Base-by-base conservation (phyloP, 2,329 filamentous ascomycete genomes). In the Plectosphaerella cucumerina region DNA sequence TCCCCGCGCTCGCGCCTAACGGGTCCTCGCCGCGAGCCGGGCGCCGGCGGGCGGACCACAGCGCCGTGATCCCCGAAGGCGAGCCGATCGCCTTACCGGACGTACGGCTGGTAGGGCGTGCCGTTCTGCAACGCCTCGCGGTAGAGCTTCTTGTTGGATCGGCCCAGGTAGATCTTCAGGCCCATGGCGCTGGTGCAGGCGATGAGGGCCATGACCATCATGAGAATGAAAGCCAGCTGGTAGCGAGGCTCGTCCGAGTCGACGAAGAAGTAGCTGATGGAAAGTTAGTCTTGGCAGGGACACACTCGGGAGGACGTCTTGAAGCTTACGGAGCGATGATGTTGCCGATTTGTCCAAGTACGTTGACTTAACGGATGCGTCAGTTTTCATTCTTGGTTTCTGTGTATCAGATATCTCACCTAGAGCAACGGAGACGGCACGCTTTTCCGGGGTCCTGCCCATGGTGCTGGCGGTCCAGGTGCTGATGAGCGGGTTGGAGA, bases 391-490 rank as follows among this genome's bases (percentile, higher is more conserved):
- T n/a, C n/a, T n/a, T n/a, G n/a, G n/a, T n/a, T n/a, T n/a, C n/a
- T n/a, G n/a, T n/a, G n/a, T n/a, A n/a, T n/a, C n/a, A 26, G 23
- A 26, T 10, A 26, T 26, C 23, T 26, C 10, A 26, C 23, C 53
- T 6, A 54, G 41, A 0, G 60, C 60, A 2, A 59, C 60, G 1
- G 60, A 60, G 2, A 55, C 54, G 1, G 61, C 61, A 5, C 60
- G 42, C 50, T 62, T 62, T 48, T 62, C 60, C 0, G 59, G 57
- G 1, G 60, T 63, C 12, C 58, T 51, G 4, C 56, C 57, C 23
- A 62, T 53, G 9, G 53, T 54, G 34, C 39, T 53, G 34, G 60
- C 61, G 1, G 49, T 55, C 31, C 51, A 58, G 1, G 62, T 55
- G 26, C 50, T 55, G 34, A 58, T 53, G 12, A 60, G 44, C 0